Conservation (phyloP, 305 asterid species). For the Plantago rigida region DNA sequence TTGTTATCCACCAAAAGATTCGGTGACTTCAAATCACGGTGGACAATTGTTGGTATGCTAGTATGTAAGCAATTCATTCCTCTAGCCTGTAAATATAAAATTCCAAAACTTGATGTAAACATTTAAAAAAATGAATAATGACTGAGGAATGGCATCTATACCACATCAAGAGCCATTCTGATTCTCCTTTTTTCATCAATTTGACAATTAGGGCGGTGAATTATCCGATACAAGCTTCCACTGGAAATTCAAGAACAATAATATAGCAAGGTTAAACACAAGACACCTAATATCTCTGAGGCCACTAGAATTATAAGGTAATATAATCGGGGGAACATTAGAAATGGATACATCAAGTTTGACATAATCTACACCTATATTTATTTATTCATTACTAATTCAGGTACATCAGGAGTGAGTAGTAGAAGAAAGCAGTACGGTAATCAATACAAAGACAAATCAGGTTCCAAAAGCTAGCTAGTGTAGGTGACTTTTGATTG, state of each 20-base stretch:
- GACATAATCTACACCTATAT: too few species aligned
- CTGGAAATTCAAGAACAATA: constrained; percentile 45
- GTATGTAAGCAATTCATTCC: constrained; percentile 99
- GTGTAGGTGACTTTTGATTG: too few species aligned
- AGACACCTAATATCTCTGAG: constrained; percentile 3
- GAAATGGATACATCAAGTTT: too few species aligned
- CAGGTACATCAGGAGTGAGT: too few species aligned
- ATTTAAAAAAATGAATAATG: constrained; percentile 17
- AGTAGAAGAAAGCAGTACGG: too few species aligned
- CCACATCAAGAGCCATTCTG: constrained; percentile 99
- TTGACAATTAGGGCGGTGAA: constrained; percentile 93
- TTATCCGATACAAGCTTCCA: constrained; percentile 93
- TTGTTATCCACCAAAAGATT: constrained; percentile 89
- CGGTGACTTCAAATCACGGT: constrained; percentile 96
- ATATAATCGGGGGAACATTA: background rate
- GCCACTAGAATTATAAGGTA: background rate
- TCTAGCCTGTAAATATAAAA: constrained; percentile 58
- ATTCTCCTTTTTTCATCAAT: constrained; percentile 91
- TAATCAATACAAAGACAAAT: too few species aligned
- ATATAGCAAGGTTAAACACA: constrained; percentile 22
- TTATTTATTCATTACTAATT: too few species aligned
- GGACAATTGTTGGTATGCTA: constrained; percentile 92
- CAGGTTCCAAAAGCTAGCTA: too few species aligned
- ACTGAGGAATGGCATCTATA: constrained; percentile 31
- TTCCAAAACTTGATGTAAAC: constrained; percentile 24